Base-by-base conservation (phyloP, 495 filamentous ascomycete genomes). In the Pseudevernia furfuracea region DNA sequence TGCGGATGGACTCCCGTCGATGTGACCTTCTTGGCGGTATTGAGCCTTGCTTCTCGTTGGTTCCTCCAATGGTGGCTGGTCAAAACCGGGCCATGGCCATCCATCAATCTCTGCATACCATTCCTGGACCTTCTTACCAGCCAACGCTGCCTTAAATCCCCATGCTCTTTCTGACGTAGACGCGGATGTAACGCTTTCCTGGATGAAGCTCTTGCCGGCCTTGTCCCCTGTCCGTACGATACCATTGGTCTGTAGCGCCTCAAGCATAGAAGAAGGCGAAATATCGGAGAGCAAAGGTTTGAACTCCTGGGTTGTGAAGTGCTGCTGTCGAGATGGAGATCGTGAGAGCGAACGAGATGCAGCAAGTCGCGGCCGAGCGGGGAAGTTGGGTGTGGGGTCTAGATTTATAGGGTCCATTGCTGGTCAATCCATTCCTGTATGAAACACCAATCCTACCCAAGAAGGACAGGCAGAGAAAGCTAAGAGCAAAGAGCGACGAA, bases 31-130 rank as follows among this genome's bases (percentile, higher is more conserved):
- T 90, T 90, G 30, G 84, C 81, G 53, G 83, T 81, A 53, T 79
- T 83, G 38, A 46, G 39, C 30, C 23, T 19, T 55, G 34, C 17
- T 34, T 6, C n/a, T 32, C 10, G 30, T 17, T 6, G 30, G 8
- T 55, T 34, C 28, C 28, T 55, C 52, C 6, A 10, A 32, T 7
- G 30, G 52, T 8, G 52, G 17, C 36, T 17, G 60, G 2, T 19
- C 58, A 74, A 78, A 30, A 1, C 78, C 73, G 12, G 87, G 84
- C 92, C 92, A 96, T 39, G 75, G 72, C 92, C 92, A 96, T 34
- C 75, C 70, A 28, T 82, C 80, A 19, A 96, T 77, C 75, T 96
- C 92, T 49, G 84, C 81, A 41, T 87, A 81, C 92, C 92, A 96
- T 67, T 85, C 77, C 62, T 82, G 78, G 63, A 96, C 81, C 63